Conservation (phyloP, 768 basidiomycete genomes). For the Cytidiella melzeri region DNA sequence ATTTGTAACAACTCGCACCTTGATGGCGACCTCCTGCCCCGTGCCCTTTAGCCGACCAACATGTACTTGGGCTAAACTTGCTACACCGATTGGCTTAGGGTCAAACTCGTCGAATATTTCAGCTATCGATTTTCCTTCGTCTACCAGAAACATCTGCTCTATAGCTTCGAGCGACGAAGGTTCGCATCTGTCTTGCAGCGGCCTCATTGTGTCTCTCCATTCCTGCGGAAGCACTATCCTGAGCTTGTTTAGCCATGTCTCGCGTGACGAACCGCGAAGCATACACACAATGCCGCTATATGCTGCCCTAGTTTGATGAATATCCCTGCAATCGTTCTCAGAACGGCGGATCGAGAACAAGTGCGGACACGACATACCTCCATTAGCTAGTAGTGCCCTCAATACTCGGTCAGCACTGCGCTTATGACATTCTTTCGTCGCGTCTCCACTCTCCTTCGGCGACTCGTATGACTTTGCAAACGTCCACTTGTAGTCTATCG, state of each 20-base stretch:
- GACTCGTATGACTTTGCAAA: constrained; percentile 49
- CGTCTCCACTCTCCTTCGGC: constrained; percentile 42
- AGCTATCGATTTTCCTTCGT: constrained; percentile 66
- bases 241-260: constrained; percentile 13
- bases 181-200: constrained; percentile 88
- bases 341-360: no score
- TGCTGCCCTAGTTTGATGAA: constrained; percentile 91
- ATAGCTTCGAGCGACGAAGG: constrained; percentile 79
- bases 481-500: constrained; percentile 67
- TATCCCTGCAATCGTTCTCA: constrained; percentile 48
- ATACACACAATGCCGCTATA: constrained; percentile 60
- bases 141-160: constrained; percentile 67
- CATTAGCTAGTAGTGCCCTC: constrained; percentile 81
- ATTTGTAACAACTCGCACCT: constrained; percentile 37
- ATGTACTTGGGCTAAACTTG: constrained; percentile 95
- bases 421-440: constrained; percentile 74
- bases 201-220: constrained; percentile 54
- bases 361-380: constrained; percentile 62
- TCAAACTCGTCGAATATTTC: constrained; percentile 86
- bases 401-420: constrained; percentile 78
- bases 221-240: constrained; percentile 55
- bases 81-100: constrained; percentile 85
- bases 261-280: background rate
- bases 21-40: constrained; percentile 79
- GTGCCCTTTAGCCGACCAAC: constrained; percentile 66